A percentile compares a stretch with the other conserved stretches of the same genome.
Conservation (phyloP, 1,284 basidiomycete genomes). For the Cutaneotrichosporon curvatum region DNA sequence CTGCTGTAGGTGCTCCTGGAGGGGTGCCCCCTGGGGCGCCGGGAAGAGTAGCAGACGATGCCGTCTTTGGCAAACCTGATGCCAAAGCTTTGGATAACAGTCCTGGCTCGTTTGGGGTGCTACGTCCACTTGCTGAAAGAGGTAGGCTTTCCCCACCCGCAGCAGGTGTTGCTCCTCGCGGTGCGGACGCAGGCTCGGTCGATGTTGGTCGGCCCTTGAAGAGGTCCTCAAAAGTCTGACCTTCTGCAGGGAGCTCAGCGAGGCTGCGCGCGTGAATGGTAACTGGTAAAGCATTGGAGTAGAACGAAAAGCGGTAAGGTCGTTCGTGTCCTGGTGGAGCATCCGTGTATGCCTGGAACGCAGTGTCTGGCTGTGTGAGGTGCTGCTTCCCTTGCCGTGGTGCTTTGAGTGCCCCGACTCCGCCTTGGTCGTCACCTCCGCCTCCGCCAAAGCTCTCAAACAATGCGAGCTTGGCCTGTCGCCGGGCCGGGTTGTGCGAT, state of each 20-base stretch:
- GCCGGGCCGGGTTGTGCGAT: constrained; percentile 59
- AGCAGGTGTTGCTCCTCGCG: neutral
- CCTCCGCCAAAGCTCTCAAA: constrained; percentile 63
- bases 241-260: constrained; percentile 87
- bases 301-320: constrained; percentile 97
- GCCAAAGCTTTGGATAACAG: constrained; percentile 7
- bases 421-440: constrained; percentile 14
- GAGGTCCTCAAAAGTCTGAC: constrained; percentile 86
- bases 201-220: constrained; percentile 50
- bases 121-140: constrained; percentile 1
- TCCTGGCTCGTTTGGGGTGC: constrained; percentile 15
- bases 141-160: neutral
- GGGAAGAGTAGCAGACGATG: neutral
- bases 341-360: constrained; percentile 32
- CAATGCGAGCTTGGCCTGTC: constrained; percentile 78
- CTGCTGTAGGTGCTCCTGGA: constrained; percentile 10
- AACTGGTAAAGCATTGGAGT: constrained; percentile 84
- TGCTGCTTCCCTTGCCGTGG: constrained; percentile 23
- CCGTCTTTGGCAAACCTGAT: neutral
- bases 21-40: neutral
- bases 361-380: constrained; percentile 7
- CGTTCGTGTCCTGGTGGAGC: constrained; percentile 62
- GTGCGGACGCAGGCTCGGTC: neutral
- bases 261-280: constrained; percentile 93
- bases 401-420: constrained; percentile 37